A percentile compares a stretch with the other conserved stretches of the same genome.
Conservation (phyloP, 495 filamentous ascomycete species). For the Lasiosphaeris hirsuta region DNA sequence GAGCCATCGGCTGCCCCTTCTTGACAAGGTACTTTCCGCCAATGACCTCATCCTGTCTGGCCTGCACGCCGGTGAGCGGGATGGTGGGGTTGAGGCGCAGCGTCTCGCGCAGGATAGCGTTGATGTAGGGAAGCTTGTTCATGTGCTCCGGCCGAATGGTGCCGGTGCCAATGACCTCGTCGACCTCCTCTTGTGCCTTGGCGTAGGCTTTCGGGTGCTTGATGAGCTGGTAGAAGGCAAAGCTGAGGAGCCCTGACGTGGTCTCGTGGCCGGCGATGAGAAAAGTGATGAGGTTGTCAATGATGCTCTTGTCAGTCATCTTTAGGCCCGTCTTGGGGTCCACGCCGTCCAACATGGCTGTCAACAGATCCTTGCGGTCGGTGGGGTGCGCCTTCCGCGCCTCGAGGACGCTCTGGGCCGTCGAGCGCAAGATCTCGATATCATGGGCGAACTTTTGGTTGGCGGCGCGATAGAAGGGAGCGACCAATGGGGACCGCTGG, state of each 20-base stretch:
- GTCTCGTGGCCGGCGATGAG: conserved; percentile 74
- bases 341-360: conserved; percentile 63
- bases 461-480: conserved; percentile 48
- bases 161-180: conserved; percentile 59
- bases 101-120: conserved; percentile 66
- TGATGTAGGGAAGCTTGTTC: conserved; percentile 49
- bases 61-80: conserved; percentile 46
- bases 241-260: conserved; percentile 57
- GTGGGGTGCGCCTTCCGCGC: conserved; percentile 53
- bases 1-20: conserved; percentile 48
- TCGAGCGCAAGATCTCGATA: conserved; percentile 52
- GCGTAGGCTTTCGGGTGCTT: conserved; percentile 47
- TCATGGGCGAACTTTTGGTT: conserved; percentile 57
- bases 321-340: conserved; percentile 65
- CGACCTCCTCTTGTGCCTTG: conserved; percentile 59
- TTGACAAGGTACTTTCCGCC: conserved; percentile 66
- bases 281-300: conserved; percentile 73
- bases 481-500: conserved; percentile 48
- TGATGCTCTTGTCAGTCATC: conserved; percentile 58
- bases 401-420: conserved; percentile 57
- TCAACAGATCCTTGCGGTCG: conserved; percentile 65
- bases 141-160: conserved; percentile 65
- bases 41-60: conserved; percentile 47
- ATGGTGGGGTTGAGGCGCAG: conserved; percentile 65
- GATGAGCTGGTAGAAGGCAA: conserved; percentile 56